phyloP scores from a whole-genome alignment of 1,284 basidiomycete species.

The Fomitopsis schrenkii region DNA sequence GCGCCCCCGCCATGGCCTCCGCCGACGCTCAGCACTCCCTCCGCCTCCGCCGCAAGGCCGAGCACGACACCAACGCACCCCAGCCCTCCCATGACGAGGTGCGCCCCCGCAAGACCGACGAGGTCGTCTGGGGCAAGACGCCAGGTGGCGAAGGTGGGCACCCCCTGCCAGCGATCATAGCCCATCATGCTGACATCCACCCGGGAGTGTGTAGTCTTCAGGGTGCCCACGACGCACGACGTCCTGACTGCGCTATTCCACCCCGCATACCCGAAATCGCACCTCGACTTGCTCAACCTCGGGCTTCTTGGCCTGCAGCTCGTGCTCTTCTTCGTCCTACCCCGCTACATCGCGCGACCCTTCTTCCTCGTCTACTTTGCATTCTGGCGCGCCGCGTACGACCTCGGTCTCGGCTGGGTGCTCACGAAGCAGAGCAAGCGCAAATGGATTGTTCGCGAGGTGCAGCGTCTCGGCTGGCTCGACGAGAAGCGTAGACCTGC shows the following conservation, averaged over 20 bases:
- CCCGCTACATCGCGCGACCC: constrained; percentile 47
- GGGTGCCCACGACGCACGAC: constrained; percentile 93
- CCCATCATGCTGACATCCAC: not conserved
- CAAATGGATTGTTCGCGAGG: constrained; percentile 86
- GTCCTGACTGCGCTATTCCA: constrained; percentile 90
- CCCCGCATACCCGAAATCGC: constrained; percentile 86
- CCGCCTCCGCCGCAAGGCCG: constrained; percentile 16
- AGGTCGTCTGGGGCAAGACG: constrained; percentile 86
- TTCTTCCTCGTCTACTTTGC: constrained; percentile 88
- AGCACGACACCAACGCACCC: constrained; percentile 5
- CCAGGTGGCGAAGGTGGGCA: constrained; percentile 71
- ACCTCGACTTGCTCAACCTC: constrained; percentile 87
- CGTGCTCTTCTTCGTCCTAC: constrained; percentile 67
- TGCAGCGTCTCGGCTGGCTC: constrained; percentile 84
- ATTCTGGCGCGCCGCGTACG: constrained; percentile 92
- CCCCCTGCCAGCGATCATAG: not conserved
- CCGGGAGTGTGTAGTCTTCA: constrained; percentile 63
- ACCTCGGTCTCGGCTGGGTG: constrained; percentile 91
- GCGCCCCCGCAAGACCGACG: constrained; percentile 33
- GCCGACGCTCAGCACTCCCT: constrained; percentile 12
- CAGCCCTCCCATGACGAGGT: constrained; percentile 2
- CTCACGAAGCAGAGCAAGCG: constrained; percentile 92
- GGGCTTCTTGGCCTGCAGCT: constrained; percentile 77
- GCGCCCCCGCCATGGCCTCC: constrained; percentile 7
- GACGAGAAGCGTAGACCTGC: constrained; percentile 65